Evolutionary conservation across 306 rosid genomes (phyloP), one percentile per base, ranked within the genome.

Genomic region (Alnus rubra): DNA sequence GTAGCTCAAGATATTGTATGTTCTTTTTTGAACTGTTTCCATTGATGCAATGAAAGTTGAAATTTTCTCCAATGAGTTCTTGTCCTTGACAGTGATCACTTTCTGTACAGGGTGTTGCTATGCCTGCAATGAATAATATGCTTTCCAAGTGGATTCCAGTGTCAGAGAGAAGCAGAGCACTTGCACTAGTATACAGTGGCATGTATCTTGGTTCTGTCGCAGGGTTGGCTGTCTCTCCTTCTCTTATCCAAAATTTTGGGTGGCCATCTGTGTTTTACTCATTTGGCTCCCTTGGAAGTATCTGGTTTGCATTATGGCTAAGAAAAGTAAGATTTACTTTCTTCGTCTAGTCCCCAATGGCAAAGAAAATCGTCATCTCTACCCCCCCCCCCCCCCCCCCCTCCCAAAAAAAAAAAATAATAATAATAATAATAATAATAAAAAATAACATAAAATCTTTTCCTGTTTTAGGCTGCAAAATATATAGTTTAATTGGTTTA

Each of bases 51-150:
- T 45, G 58, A 69, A 37, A 68, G 37, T 63, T 48, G 8, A 50
- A 49, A 1, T 31, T 49, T 48, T 37, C 62, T 64, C 30, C 50
- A 53, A 50, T 72, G 28, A 23, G 50, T 15, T 63, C 14, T 62
- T 35, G 28, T 10, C 35, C 52, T 73, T 49, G 59, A 75, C 31
- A 65, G 35, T 54, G 52, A 39, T 19, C 18, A 18, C 56, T 79
- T 58, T 80, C 49, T 73, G 82, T 79, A 80, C 90, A 94, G 98
- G 98, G 98, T 87, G 98, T 94, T 86, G 98, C 98, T 28, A 94
- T 94, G 98, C 98, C 98, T 82, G 98, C 98, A 19, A 94, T 94
- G 98, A 94, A 94, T 83, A 94, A 94, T 87, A 69, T 94, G 1
- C 90, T 94, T 71, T 92, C 97, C 58, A 92, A 92, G 88, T 94